These are phyloP conservation scores for Cardamine occulta DNA, from an alignment of 345 rosid species.

Conservation along the genomic window DNA sequence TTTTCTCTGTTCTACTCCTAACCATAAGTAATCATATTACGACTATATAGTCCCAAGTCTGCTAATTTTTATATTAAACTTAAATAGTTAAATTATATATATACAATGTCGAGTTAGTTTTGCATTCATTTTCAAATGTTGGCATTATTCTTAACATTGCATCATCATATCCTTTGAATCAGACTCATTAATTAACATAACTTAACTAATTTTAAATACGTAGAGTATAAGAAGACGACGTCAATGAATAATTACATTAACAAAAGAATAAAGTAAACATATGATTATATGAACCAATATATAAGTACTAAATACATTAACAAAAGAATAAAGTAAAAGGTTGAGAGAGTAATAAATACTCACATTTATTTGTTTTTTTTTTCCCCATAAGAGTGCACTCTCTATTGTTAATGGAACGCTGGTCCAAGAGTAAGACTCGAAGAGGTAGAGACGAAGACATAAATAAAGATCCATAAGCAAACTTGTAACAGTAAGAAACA, in stretches of 20 bases:
- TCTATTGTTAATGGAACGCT: slow-evolving; percentile 18
- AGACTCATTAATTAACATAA: neutral
- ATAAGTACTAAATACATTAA: neutral
- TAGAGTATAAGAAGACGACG: no score
- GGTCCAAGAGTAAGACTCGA: neutral
- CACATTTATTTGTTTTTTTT: slow-evolving; percentile 21
- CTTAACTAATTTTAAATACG: no score
- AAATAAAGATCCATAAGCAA: slow-evolving; percentile 29
- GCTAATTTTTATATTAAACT: no score
- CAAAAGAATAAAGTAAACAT: no score
- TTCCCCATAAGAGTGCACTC: neutral
- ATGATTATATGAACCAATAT: neutral
- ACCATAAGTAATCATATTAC: no score
- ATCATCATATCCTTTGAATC: neutral
- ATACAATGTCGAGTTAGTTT: neutral
- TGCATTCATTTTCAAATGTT: neutral
- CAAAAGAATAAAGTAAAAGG: slow-evolving; percentile 19
- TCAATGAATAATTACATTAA: no score
- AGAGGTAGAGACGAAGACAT: slow-evolving; percentile 30
- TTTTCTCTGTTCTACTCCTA: no score
- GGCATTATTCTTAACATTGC: slow-evolving; percentile 17
- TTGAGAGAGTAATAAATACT: slow-evolving; percentile 13
- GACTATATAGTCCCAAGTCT: no score
- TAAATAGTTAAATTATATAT: neutral
- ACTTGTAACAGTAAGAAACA: slow-evolving; percentile 20